phyloP scores from a whole-genome alignment of 2,329 filamentous ascomycete genomes.

The Pseudomassariella vexata region DNA sequence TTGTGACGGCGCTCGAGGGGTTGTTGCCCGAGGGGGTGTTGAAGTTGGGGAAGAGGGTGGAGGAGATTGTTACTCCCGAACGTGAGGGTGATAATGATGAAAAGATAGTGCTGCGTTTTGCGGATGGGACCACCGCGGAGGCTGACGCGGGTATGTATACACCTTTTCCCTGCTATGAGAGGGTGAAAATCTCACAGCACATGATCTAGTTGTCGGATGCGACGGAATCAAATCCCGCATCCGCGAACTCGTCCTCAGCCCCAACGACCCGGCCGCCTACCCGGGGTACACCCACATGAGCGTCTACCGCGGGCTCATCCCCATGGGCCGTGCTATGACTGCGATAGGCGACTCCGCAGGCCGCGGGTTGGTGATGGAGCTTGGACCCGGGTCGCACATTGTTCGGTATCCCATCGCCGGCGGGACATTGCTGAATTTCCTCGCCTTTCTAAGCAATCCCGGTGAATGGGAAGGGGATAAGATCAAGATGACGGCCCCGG shows the following conservation, averaged over 20 bases:
- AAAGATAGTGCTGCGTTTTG: conserved; percentile 22
- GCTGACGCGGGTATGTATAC: conserved; percentile 24
- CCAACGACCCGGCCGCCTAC: conserved; percentile 30
- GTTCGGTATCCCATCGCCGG: conserved; percentile 17
- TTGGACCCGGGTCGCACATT: conserved; percentile 16
- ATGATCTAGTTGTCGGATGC: conserved; percentile 37
- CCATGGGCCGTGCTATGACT: conserved; percentile 38
- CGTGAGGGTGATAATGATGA: conserved; percentile 18
- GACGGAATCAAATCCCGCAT: conserved; percentile 44
- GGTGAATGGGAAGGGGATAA: conserved; percentile 9
- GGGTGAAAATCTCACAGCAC: conserved; percentile 33
- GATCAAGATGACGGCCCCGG: conserved; percentile 4
- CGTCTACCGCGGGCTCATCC: conserved; percentile 43
- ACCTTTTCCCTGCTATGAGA: conserved; percentile 32
- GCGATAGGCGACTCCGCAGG: conserved; percentile 32
- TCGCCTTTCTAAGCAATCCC: conserved; percentile 14
- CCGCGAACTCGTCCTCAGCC: conserved; percentile 35
- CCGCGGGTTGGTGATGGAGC: conserved; percentile 21
- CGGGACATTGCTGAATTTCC: conserved; percentile 16
- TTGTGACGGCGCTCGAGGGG: conserved; percentile 44
- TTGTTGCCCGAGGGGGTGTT: conserved; percentile 27
- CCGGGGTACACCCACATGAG: conserved; percentile 46
- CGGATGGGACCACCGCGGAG: conserved; percentile 30
- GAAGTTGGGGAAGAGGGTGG: conserved; percentile 28
- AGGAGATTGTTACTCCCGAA: too few species aligned